phyloP scores from a whole-genome alignment of 2,329 filamentous ascomycete genomes.

The Cephalotrichum gorgonifer region DNA sequence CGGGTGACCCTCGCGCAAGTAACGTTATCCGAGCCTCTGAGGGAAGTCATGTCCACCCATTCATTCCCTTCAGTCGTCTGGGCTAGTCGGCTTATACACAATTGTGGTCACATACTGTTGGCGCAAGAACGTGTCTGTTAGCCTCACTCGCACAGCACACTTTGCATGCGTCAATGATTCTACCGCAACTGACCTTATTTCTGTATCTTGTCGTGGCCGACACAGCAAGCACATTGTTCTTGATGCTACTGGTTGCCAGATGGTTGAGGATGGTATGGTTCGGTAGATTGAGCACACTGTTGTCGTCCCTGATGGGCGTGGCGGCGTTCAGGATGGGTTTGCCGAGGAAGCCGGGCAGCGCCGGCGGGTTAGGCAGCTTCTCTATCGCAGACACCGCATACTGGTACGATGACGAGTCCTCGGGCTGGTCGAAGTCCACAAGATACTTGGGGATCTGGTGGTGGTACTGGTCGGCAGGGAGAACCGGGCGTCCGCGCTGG shows the following conservation, averaged over 20 bases:
- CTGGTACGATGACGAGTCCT: conserved; percentile 65
- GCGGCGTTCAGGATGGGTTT: conserved; percentile 91
- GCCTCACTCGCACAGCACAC: background rate
- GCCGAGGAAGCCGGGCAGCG: conserved; percentile 78
- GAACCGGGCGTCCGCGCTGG: conserved; percentile 44
- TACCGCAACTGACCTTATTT: conserved; percentile 58
- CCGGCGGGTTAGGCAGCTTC: conserved; percentile 73
- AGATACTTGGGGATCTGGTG: conserved; percentile 74
- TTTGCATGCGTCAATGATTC: background rate
- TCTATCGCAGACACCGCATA: conserved; percentile 65
- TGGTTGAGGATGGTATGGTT: conserved; percentile 97
- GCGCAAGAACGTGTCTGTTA: background rate
- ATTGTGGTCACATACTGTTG: conserved; percentile 89
- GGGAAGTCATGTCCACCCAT: background rate
- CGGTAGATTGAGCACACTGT: conserved; percentile 85
- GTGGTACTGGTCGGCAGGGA: conserved; percentile 52
- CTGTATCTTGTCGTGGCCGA: conserved; percentile 97
- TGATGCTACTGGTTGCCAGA: conserved; percentile 94
- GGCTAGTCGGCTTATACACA: conserved; percentile 78
- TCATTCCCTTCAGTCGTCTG: background rate
- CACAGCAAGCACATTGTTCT: conserved; percentile 88
- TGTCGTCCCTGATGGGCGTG: conserved; percentile 93
- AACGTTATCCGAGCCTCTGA: too few relatives aligned
- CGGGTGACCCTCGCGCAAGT: too few relatives aligned
- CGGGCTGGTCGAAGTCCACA: conserved; percentile 73